Evolutionary conservation across 2,329 filamentous ascomycete species (phyloP).

Genomic region (Zymoseptoria brevis): DNA sequence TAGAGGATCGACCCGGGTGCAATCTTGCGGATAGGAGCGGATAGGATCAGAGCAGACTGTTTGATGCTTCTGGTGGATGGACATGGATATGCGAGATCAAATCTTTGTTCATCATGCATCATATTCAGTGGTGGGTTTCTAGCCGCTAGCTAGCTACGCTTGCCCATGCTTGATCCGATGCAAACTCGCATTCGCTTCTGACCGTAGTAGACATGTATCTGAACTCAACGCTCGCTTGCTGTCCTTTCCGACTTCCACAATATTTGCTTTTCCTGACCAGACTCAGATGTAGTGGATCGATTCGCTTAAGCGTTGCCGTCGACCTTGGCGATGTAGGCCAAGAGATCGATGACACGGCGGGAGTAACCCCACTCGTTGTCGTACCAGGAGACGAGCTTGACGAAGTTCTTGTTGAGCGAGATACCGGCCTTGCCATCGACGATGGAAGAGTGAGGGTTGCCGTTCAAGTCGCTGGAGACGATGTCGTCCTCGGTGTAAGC

Average conservation of each 20-base stretch:
- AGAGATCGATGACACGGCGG: constrained; percentile 57
- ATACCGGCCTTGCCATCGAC: constrained; percentile 99
- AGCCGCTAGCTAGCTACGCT: constrained; percentile 10
- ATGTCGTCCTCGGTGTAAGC: constrained; percentile 95
- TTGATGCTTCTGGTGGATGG: background rate
- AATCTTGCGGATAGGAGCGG: no score
- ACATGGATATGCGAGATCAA: background rate
- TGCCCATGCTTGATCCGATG: constrained; percentile 1
- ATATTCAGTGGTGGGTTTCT: constrained; percentile 7
- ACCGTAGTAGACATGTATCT: background rate
- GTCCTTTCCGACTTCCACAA: background rate
- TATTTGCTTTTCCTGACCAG: constrained; percentile 3
- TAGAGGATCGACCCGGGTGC: background rate
- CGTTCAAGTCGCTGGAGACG: constrained; percentile 89
- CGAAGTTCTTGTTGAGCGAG: constrained; percentile 94
- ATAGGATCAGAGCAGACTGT: no score
- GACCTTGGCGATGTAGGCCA: constrained; percentile 36
- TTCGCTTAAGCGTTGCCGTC: constrained; percentile 27
- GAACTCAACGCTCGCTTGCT: constrained; percentile 1
- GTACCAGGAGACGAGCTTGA: constrained; percentile 91
- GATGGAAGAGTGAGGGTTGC: constrained; percentile 90
- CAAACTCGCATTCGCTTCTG: background rate
- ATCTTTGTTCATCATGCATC: constrained; percentile 1
- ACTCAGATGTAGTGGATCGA: background rate
- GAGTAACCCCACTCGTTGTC: constrained; percentile 98